Base-by-base conservation (phyloP, 768 basidiomycete species). In the Dacryopinax primogenitus region DNA sequence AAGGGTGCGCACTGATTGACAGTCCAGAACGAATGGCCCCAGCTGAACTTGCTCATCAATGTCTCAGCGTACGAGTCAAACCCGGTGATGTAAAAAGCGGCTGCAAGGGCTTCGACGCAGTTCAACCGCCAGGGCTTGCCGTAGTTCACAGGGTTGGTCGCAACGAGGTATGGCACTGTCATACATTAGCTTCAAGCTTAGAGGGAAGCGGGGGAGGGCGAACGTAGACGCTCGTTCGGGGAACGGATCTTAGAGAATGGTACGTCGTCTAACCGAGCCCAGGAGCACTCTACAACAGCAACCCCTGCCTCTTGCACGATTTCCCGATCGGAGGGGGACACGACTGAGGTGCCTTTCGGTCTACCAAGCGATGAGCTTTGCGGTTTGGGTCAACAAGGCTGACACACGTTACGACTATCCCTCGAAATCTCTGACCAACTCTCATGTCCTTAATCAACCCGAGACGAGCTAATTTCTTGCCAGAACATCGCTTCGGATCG, bases 221-320 rank as follows among this genome's bases (percentile, higher is more conserved):
- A 70, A 96, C 94, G 72, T 45, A 98, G 73, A 9, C 96, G 82
- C 78, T 99, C 96, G 69, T 98, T 82, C 0, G 95, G 92, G 68
- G 90, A 92, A 3, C 88, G 82, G 68, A 98, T 95, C 77, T 97
- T 98, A 62, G 81, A 78, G 72, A 96, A 99, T 0, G 96, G 96
- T 7, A 99, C 86, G 65, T 98, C 96, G 51, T 91, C 91, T 7
- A 98, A 76, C 23, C 93, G 83, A 0, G 96, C 95, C 96, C 96
- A 99, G 2, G 92, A 95, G 73, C 95, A 98, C 73, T 99, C 96
- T 1, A 99, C 91, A n/a, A 99, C 96, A 0, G 95, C 96, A 3
- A 97, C 76, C 0, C 96, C 96, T 34, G 78, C 78, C 47, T 80
- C 78, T 0, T 82, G 77, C 9, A 98, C 78, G 65, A 94, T 83